These are phyloP conservation scores for Wickerhamiella vanderwaltii DNA, from an alignment of 805 yeast genomes.

Conservation along the genomic window DNA sequence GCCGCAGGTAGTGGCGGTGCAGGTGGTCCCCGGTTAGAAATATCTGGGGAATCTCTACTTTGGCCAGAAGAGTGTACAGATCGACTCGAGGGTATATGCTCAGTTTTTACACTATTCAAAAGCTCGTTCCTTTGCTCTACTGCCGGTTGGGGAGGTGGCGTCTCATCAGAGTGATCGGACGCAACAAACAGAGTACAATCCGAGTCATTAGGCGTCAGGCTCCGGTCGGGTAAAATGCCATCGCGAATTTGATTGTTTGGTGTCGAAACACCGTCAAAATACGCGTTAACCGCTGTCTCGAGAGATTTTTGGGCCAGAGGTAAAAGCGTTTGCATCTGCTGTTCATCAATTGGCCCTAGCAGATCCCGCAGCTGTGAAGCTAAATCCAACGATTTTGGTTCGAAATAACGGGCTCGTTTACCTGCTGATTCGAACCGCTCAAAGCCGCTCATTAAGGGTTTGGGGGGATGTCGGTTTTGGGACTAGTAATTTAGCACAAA, in stretches of 20 bases:
- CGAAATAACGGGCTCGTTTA: constrained; percentile 17
- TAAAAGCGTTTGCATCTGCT: constrained; percentile 15
- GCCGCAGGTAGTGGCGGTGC: constrained; percentile 15
- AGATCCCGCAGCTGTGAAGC: constrained; percentile 20
- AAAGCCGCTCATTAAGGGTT: constrained; percentile 14
- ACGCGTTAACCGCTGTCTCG: constrained; percentile 23
- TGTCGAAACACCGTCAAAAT: constrained; percentile 17
- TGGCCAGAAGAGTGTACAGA: background rate
- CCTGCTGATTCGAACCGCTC: constrained; percentile 13
- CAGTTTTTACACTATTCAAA: background rate
- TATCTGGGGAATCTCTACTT: background rate
- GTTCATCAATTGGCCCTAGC: constrained; percentile 21
- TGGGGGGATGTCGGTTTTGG: constrained; percentile 7
- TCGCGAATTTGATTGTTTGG: too few species aligned
- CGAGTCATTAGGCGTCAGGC: too few species aligned
- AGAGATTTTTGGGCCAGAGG: constrained; percentile 20
- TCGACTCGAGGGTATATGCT: background rate
- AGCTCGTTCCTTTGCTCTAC: background rate
- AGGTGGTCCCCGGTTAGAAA: too few species aligned
- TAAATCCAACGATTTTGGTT: constrained; percentile 4
- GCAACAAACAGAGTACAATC: background rate
- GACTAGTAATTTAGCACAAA: too few species aligned
- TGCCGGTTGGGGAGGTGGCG: background rate
- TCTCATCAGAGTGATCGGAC: background rate
- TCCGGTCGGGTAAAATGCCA: too few species aligned